Evolutionary conservation across 257 asterid species (phyloP).

Genomic region (Nicotiana sylvestris): DNA sequence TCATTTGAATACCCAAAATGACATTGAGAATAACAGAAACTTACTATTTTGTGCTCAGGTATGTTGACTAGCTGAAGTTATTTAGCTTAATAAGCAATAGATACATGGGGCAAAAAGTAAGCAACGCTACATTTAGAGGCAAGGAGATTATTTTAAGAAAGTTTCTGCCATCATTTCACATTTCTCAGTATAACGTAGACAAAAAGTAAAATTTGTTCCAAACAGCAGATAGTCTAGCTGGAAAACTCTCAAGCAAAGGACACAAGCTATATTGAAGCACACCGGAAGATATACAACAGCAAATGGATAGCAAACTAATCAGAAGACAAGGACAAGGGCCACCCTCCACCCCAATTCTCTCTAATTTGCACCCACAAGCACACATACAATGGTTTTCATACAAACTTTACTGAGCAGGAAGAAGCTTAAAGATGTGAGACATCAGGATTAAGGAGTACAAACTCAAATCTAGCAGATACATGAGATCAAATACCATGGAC

Average conservation of each 20-base stretch:
- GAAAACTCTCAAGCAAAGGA: not conserved
- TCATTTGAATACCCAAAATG: not conserved
- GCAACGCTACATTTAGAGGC: not conserved
- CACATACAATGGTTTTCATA: not conserved
- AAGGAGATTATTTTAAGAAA: not conserved
- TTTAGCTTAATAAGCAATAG: not conserved
- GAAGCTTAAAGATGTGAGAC: not conserved
- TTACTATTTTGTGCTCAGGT: not conserved
- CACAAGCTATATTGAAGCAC: conserved; percentile 4
- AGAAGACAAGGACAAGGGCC: not conserved
- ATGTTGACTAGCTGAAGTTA: not conserved
- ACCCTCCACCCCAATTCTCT: not conserved
- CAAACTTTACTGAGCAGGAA: not conserved
- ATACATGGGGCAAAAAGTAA: not conserved
- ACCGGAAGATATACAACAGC: not conserved
- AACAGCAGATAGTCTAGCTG: not conserved
- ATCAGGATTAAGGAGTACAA: not conserved
- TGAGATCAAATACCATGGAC: conserved; percentile 54
- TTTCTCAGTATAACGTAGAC: not conserved
- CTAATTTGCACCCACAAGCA: conserved; percentile 5
- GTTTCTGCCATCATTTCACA: not conserved
- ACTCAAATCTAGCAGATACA: conserved; percentile 3
- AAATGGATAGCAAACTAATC: not conserved
- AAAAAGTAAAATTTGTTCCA: not conserved
- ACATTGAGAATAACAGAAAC: not conserved